A percentile compares a stretch with the other conserved stretches of the same genome.
phyloP scores from a whole-genome alignment of 805 yeast genomes.

The Candida vartiovaarae region DNA sequence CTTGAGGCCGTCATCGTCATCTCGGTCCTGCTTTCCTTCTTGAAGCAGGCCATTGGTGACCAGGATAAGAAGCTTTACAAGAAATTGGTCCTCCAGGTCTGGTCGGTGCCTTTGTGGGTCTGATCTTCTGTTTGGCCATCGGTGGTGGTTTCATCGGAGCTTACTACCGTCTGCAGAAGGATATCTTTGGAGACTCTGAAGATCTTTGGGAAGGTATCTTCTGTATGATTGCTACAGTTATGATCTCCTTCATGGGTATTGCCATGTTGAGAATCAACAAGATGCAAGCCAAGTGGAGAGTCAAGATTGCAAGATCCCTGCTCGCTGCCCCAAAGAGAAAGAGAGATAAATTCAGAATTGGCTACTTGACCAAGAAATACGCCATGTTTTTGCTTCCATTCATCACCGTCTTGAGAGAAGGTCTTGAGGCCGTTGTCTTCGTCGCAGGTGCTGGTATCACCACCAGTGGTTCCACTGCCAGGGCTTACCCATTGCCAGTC shows the following conservation, averaged over 20 bases:
- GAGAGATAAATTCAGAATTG: constrained; percentile 45
- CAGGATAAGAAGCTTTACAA: constrained; percentile 50
- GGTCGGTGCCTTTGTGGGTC: constrained; percentile 78
- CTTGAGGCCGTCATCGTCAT: constrained; percentile 89
- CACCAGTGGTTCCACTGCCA: constrained; percentile 42
- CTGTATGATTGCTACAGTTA: constrained; percentile 80
- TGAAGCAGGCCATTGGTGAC: constrained; percentile 74
- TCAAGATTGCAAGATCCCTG: constrained; percentile 83
- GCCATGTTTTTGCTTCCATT: constrained; percentile 87
- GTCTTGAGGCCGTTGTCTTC: constrained; percentile 92
- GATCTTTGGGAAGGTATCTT: constrained; percentile 97
- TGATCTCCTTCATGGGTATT: constrained; percentile 91
- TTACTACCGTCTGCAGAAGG: constrained; percentile 71
- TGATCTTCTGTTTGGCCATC: constrained; percentile 68
- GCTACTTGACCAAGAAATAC: constrained; percentile 61
- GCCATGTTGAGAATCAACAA: constrained; percentile 94
- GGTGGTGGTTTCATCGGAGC: constrained; percentile 96
- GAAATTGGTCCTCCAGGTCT: constrained; percentile 67
- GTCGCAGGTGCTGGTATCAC: constrained; percentile 92
- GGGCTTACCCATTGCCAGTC: constrained; percentile 91
- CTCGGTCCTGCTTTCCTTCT: constrained; percentile 85
- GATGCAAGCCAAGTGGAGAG: constrained; percentile 96
- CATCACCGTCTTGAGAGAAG: constrained; percentile 91
- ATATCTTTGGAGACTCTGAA: constrained; percentile 82
- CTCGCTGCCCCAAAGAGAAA: constrained; percentile 47